Evolutionary conservation across 305 asterid genomes (phyloP).

Genomic region (Solanum hybrid): DNA sequence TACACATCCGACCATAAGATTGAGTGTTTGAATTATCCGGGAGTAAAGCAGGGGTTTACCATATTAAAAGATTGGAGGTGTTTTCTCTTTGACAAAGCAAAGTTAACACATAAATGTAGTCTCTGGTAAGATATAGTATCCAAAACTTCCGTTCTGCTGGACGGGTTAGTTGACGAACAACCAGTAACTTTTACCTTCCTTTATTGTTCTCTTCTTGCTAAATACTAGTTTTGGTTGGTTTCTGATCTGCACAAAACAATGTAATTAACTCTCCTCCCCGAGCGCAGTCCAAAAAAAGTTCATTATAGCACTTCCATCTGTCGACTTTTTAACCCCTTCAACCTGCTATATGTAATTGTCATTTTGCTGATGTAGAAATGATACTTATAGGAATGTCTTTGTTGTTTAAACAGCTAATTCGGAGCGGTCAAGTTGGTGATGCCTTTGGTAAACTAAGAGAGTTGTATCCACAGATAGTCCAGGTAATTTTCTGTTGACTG

Average conservation of each 20-base stretch:
- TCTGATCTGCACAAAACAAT: not conserved
- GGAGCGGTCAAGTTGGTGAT: slow-evolving; percentile 70
- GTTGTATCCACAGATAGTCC: slow-evolving; percentile 71
- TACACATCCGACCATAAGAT: not conserved
- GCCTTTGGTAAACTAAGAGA: slow-evolving; percentile 44
- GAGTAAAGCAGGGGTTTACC: not conserved
- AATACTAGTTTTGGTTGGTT: not conserved
- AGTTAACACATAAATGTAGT: not conserved
- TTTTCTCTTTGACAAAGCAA: not conserved
- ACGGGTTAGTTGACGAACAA: not conserved
- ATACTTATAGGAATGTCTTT: not conserved
- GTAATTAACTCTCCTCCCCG: not conserved
- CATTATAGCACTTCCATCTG: not conserved
- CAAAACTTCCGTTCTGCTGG: not conserved
- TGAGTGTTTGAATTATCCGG: not conserved
- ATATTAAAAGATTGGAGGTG: not conserved
- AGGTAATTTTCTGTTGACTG: slow-evolving; percentile 36
- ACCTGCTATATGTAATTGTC: not conserved
- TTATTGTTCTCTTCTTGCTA: not conserved
- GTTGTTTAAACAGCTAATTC: slow-evolving; percentile 53
- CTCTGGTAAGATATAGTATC: not conserved
- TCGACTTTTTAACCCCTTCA: not conserved
- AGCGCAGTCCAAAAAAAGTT: not conserved
- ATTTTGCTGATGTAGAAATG: not conserved
- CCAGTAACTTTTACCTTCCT: not conserved